phyloP scores from a whole-genome alignment of 75 land plant species.

The Selaginella tamariscina region DNA sequence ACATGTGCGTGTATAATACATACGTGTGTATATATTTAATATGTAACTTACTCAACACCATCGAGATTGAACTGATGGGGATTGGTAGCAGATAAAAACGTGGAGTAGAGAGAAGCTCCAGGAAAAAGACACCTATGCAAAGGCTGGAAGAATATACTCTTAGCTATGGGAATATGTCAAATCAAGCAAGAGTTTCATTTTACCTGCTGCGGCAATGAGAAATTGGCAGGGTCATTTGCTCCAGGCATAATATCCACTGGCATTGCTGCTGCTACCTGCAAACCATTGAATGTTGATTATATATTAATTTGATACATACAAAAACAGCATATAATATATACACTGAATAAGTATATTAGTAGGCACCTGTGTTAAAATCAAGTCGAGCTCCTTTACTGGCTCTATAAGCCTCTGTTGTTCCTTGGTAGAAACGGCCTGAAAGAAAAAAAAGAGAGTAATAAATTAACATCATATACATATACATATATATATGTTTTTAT shows the following conservation, averaged over 20 bases:
- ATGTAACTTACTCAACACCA: conserved; percentile 45
- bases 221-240: conserved; percentile 83
- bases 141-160: conserved; percentile 36
- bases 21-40: too few species aligned
- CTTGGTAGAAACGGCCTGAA: conserved; percentile 59
- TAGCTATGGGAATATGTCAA: neutral
- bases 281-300: neutral
- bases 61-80: conserved; percentile 95
- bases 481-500: too few species aligned
- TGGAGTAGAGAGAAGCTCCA: conserved; percentile 67
- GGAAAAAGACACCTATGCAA: conserved; percentile 87
- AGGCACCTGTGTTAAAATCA: conserved; percentile 70
- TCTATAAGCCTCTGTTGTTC: conserved; percentile 66
- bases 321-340: too few species aligned
- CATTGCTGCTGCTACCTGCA: conserved; percentile 81
- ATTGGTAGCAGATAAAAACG: conserved; percentile 78
- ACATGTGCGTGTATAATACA: neutral
- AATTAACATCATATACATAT: too few species aligned
- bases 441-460: neutral
- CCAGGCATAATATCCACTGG: conserved; percentile 98
- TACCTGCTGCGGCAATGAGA: conserved; percentile 95
- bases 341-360: neutral
- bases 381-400: conserved; percentile 87
- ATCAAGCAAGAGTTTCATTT: neutral
- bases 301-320: too few species aligned